A percentile compares a stretch with the other conserved stretches of the same genome.
These are phyloP conservation scores for Trichoderma cornu-damae DNA, from an alignment of 2,329 filamentous ascomycete species.

Conservation along the genomic window DNA sequence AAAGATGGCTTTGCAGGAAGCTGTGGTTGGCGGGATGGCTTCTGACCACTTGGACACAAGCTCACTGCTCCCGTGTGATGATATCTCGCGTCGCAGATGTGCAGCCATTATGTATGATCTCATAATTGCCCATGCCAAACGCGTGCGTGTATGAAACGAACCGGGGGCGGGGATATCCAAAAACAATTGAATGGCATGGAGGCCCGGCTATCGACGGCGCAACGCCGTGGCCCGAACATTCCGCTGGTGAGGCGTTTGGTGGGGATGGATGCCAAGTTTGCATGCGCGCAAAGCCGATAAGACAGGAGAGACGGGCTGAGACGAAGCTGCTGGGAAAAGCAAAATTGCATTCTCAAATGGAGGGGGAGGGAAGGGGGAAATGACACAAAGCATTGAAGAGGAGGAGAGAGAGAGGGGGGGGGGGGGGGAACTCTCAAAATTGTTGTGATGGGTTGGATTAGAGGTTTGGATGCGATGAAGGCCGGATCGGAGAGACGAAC, in stretches of 20 bases:
- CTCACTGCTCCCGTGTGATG: not conserved
- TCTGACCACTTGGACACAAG: not conserved
- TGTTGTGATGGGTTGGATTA: too few relatives aligned
- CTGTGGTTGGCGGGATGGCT: not conserved
- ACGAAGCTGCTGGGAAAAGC: not conserved
- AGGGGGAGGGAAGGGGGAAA: too few relatives aligned
- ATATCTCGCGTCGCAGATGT: not conserved
- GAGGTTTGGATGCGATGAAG: too few relatives aligned
- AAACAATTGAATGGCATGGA: not conserved
- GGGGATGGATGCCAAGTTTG: not conserved
- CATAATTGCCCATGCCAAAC: not conserved
- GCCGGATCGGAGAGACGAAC: too few relatives aligned
- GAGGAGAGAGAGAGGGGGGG: too few relatives aligned
- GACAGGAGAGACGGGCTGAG: not conserved
- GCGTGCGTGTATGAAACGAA: not conserved
- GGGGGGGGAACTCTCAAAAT: too few relatives aligned
- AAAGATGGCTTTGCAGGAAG: not conserved
- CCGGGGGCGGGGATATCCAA: too few relatives aligned
- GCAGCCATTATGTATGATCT: conserved; percentile 7
- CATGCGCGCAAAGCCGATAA: not conserved
- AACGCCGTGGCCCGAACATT: not conserved
- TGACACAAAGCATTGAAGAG: too few relatives aligned
- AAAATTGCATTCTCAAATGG: too few relatives aligned
- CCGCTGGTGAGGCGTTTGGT: conserved; percentile 3
- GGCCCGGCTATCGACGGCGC: conserved; percentile 11